Evolutionary conservation across 331 rosid genomes (phyloP).

Genomic region (Dryas integrifolia): DNA sequence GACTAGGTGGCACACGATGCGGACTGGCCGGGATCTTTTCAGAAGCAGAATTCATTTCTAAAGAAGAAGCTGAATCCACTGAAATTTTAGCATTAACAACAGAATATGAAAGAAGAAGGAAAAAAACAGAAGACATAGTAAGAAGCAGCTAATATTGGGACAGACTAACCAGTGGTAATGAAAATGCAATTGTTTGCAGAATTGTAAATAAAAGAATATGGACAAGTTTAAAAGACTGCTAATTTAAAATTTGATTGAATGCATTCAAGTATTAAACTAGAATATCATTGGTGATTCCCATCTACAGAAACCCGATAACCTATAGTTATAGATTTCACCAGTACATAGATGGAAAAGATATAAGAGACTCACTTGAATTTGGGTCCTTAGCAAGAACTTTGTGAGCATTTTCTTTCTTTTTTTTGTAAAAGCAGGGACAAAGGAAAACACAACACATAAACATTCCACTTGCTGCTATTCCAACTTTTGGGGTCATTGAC

Average conservation of each 20-base stretch:
- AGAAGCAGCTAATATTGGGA: neutral
- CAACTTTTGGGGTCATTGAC: conserved; percentile 32
- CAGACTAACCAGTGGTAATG: neutral
- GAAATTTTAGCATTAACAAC: conserved; percentile 21
- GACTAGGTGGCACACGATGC: conserved; percentile 79
- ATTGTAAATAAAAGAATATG: conserved; percentile 14
- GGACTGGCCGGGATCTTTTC: conserved; percentile 76
- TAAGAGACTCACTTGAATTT: conserved; percentile 60
- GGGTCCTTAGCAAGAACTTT: conserved; percentile 51
- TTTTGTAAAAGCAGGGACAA: conserved; percentile 73
- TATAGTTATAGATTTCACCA: neutral
- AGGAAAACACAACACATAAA: conserved; percentile 62
- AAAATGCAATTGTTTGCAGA: neutral
- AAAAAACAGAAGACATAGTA: neutral
- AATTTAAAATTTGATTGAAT: conserved; percentile 15
- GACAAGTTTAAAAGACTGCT: conserved; percentile 11
- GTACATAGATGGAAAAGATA: conserved; percentile 14
- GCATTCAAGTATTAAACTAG: conserved; percentile 4
- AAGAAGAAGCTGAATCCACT: conserved; percentile 61
- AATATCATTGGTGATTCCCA: conserved; percentile 5
- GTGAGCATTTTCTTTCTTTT: conserved; percentile 46
- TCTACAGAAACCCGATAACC: neutral
- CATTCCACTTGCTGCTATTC: conserved; percentile 51
- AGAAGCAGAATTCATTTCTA: conserved; percentile 43
- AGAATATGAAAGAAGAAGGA: neutral